Percentiles rank a stretch among this genome's conserved stretches.
These are phyloP conservation scores for Leucocoprinus birnbaumii DNA, from an alignment of 768 basidiomycete species.

Conservation along the genomic window DNA sequence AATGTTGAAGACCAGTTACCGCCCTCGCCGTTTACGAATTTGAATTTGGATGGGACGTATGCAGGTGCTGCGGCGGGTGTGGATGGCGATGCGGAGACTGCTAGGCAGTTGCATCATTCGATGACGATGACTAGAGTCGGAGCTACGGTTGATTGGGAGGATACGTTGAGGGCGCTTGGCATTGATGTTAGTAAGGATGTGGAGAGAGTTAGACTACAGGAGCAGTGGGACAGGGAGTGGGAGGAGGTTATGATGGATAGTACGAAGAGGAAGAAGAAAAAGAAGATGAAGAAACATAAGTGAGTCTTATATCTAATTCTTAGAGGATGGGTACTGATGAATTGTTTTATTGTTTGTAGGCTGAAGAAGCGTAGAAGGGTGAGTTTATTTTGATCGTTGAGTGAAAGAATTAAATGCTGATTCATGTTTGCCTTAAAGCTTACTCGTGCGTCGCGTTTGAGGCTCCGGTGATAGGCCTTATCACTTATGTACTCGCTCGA, in stretches of 20 bases:
- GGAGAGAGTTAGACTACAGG: slow-evolving; percentile 47
- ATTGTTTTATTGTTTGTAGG: slow-evolving; percentile 34
- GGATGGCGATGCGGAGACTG: slow-evolving; percentile 78
- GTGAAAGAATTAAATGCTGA: neutral
- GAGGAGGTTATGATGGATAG: slow-evolving; percentile 74
- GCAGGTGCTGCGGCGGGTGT: slow-evolving; percentile 44
- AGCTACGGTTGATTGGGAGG: slow-evolving; percentile 65
- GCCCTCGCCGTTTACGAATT: slow-evolving; percentile 13
- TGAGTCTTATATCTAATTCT: slow-evolving; percentile 37
- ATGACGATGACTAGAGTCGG: slow-evolving; percentile 67
- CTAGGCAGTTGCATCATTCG: slow-evolving; percentile 74
- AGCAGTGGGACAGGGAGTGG: slow-evolving; percentile 57
- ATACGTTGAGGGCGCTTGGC: slow-evolving; percentile 61
- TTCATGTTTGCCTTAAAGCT: neutral
- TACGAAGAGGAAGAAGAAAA: slow-evolving; percentile 78
- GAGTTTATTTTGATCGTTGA: slow-evolving; percentile 17
- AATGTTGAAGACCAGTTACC: slow-evolving; percentile 17
- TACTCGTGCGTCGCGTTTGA: slow-evolving; percentile 8
- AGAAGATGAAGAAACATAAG: slow-evolving; percentile 99
- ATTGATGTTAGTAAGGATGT: slow-evolving; percentile 49
- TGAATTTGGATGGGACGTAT: slow-evolving; percentile 21
- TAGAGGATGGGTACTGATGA: neutral
- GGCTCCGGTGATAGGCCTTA: neutral
- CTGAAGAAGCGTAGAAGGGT: slow-evolving; percentile 91
- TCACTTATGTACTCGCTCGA: neutral